Base-by-base conservation (phyloP, 805 yeast species). In the Wickerhamiella brachini region DNA sequence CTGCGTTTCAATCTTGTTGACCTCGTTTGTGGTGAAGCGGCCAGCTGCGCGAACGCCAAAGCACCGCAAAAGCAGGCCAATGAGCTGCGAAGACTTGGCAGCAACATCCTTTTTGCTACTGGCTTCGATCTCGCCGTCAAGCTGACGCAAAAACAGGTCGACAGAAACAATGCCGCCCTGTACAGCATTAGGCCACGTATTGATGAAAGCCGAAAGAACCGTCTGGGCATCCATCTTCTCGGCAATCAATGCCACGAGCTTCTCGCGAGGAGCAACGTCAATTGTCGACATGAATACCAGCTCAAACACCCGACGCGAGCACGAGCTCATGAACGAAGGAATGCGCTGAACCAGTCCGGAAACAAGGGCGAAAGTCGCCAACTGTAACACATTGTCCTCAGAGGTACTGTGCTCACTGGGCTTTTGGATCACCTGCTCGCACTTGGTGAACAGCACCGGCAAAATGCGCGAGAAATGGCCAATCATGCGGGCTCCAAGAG, bases 381-480 rank as follows among this genome's bases (percentile, higher is more conserved):
- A 71, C 63, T 87, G 93, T 37, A 87, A 63, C 52, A 78, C 64
- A 31, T 64, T 68, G 15, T 62, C 68, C 29, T 51, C 51, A 7
- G 15, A 45, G 22, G 44, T 9, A 18, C 48, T 51, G 10, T 59
- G 63, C 7, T 51, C 55, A 22, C 47, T 55, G 21, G 47, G 51
- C 42, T 48, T 66, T 63, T 45, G 66, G 10, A 58, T 51, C 13
- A 74, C 68, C 8, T 65, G 56, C 26, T 74, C 71, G 68, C 85
- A 83, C 39, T 85, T 73, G 24, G 70, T 68, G 50, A 87, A 71
- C 10, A 85, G 71, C 13, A 87, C 85, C 15, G 88, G 86, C 54
- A 93, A 77, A 62, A 89, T 81, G 65, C 81, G 82, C 31, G 97
- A 86, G 72, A 88, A 85, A 61, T 74, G 77, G 6, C 95, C 89